These are phyloP conservation scores for Myrmaecium sp. DNA, from an alignment of 2,329 filamentous ascomycete genomes.

Conservation along the genomic window DNA sequence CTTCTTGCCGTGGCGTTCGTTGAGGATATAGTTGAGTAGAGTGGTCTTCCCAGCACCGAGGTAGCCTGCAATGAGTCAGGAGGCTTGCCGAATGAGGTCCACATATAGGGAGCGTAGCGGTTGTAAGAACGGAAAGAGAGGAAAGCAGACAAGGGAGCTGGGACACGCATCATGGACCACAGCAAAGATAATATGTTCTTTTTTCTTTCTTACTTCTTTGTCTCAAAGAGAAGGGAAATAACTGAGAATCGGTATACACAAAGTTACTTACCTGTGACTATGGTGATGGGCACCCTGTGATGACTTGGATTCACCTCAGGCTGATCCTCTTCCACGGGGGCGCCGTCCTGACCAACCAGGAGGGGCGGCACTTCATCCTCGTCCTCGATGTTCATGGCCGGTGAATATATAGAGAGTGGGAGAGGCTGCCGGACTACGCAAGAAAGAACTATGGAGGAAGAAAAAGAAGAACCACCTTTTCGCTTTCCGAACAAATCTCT, in stretches of 20 bases:
- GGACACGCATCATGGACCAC: neutral
- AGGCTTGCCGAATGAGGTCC: constrained; percentile 2
- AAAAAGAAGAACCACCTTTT: too few relatives aligned
- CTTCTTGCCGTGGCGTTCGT: constrained; percentile 88
- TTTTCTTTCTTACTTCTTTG: neutral
- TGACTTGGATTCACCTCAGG: too few relatives aligned
- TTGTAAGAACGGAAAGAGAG: neutral
- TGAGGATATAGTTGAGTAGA: constrained; percentile 86
- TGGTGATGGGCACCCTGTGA: constrained; percentile 76
- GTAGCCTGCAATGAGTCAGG: constrained; percentile 46
- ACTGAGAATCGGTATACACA: neutral
- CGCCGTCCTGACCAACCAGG: constrained; percentile 32
- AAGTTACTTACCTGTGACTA: constrained; percentile 51
- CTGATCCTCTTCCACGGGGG: constrained; percentile 27
- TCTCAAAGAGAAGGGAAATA: constrained; percentile 1
- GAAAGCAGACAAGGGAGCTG: constrained; percentile 1
- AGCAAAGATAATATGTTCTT: neutral
- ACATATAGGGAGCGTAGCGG: neutral
- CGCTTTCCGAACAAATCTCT: too few relatives aligned
- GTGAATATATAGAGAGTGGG: too few relatives aligned
- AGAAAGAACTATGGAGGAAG: too few relatives aligned
- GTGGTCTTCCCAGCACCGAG: constrained; percentile 93
- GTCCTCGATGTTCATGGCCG: constrained; percentile 39
- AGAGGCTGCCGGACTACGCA: too few relatives aligned
- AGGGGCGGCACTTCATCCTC: constrained; percentile 44